Conservation (phyloP, 352 stramenopile genomes). For the Globisporangium echinulatum region DNA sequence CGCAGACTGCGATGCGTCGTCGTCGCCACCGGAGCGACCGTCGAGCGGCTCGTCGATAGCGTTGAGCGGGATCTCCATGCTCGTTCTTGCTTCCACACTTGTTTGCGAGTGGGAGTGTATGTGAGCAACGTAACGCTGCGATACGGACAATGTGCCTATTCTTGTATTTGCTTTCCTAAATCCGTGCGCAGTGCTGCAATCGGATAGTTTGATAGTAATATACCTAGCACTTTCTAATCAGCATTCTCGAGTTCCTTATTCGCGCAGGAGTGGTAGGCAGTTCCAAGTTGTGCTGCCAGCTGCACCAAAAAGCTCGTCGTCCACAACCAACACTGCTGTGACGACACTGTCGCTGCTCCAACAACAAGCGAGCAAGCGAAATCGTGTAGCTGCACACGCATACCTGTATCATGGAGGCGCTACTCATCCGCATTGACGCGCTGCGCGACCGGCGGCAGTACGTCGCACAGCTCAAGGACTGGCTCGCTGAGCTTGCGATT, state of each 20-base stretch:
- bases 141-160: not conserved
- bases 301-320: not conserved
- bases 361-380: not conserved
- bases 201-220: too few species aligned
- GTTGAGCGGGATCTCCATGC: conserved; percentile 52
- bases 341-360: not conserved
- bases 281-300: conserved; percentile 1
- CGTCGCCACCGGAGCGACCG: not conserved
- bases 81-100: not conserved
- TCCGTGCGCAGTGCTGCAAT: too few species aligned
- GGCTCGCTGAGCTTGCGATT: conserved; percentile 49
- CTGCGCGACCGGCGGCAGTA: conserved; percentile 56
- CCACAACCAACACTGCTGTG: not conserved
- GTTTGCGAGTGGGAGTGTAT: not conserved
- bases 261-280: conserved; percentile 12
- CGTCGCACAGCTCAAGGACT: conserved; percentile 45
- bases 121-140: not conserved
- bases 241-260: too few species aligned
- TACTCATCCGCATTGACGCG: conserved; percentile 68
- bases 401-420: conserved; percentile 31
- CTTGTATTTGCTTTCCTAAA: too few species aligned
- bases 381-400: not conserved
- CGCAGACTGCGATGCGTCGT: not conserved
- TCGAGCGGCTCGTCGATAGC: conserved; percentile 24
- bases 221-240: too few species aligned